These are phyloP conservation scores for Agaricus subrufescens DNA, from an alignment of 768 basidiomycete species.

Conservation along the genomic window DNA sequence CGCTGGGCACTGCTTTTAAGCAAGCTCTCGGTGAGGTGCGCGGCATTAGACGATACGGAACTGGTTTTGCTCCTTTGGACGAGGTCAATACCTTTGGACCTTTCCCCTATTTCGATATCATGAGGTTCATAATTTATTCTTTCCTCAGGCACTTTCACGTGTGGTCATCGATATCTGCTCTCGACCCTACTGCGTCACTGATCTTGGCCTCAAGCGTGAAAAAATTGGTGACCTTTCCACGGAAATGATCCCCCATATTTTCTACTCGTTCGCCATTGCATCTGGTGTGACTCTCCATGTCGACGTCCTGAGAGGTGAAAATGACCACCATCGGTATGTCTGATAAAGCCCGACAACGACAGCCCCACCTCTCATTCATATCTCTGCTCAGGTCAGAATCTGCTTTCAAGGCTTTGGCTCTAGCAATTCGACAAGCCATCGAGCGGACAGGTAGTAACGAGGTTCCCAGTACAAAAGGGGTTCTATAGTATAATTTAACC, in stretches of 20 bases:
- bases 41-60: slow-evolving; percentile 93
- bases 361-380: neutral
- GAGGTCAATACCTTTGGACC: slow-evolving; percentile 53
- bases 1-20: slow-evolving; percentile 88
- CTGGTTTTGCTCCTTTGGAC: slow-evolving; percentile 94
- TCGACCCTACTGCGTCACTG: slow-evolving; percentile 91
- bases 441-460: slow-evolving; percentile 85
- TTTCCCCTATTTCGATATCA: slow-evolving; percentile 4
- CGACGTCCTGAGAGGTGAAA: slow-evolving; percentile 91
- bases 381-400: slow-evolving; percentile 75
- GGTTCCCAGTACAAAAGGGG: slow-evolving; percentile 96
- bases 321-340: slow-evolving; percentile 93
- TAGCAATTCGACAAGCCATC: slow-evolving; percentile 95
- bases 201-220: slow-evolving; percentile 82
- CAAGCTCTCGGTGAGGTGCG: slow-evolving; percentile 90
- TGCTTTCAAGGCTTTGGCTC: slow-evolving; percentile 95
- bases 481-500: slow-evolving; percentile 40
- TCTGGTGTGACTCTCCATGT: slow-evolving; percentile 93
- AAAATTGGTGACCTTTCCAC: slow-evolving; percentile 94
- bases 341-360: slow-evolving; percentile 5
- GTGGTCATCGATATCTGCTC: slow-evolving; percentile 99
- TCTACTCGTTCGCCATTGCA: slow-evolving; percentile 97
- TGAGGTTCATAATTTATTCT: neutral
- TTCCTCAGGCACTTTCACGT: slow-evolving; percentile 77
- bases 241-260: slow-evolving; percentile 97